Evolutionary conservation across 164 flowering plant genomes (phyloP).

Genomic region (Amborella trichopoda): DNA sequence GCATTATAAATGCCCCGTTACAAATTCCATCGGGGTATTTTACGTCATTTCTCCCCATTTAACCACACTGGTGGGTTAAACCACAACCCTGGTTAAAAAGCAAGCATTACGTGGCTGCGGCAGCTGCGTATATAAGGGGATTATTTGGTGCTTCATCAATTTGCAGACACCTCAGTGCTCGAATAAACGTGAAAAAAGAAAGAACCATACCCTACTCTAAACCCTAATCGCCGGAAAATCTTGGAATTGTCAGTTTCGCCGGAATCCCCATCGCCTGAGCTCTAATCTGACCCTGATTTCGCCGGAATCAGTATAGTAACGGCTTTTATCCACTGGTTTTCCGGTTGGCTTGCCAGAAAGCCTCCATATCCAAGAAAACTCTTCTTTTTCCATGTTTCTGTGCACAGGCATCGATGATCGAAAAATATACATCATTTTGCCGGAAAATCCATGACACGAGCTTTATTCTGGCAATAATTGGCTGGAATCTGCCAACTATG

Average conservation of each 20-base stretch:
- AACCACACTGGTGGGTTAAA: no score
- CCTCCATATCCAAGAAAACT: not conserved
- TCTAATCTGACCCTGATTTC: slow-evolving; percentile 5
- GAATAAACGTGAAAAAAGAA: not conserved
- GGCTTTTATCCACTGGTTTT: not conserved
- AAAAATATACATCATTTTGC: no score
- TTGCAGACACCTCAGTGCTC: slow-evolving; percentile 18
- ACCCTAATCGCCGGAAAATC: not conserved
- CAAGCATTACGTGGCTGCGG: slow-evolving; percentile 9
- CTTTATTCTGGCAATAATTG: slow-evolving; percentile 1
- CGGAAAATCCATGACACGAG: slow-evolving; percentile 6
- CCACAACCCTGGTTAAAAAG: no score
- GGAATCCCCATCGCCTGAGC: slow-evolving; percentile 2
- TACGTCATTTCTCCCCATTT: no score
- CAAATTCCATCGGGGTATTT: no score
- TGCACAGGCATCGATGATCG: no score
- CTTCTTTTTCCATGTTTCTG: slow-evolving; percentile 3
- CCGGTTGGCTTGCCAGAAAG: slow-evolving; percentile 9
- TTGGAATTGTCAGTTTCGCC: not conserved
- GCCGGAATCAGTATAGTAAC: slow-evolving; percentile 1
- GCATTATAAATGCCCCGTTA: no score
- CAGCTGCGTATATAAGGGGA: slow-evolving; percentile 3
- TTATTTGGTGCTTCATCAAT: slow-evolving; percentile 1
- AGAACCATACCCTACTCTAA: not conserved
- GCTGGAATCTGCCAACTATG: not conserved